Conservation (phyloP, 495 filamentous ascomycete species). For the Cenococcum geophilum region DNA sequence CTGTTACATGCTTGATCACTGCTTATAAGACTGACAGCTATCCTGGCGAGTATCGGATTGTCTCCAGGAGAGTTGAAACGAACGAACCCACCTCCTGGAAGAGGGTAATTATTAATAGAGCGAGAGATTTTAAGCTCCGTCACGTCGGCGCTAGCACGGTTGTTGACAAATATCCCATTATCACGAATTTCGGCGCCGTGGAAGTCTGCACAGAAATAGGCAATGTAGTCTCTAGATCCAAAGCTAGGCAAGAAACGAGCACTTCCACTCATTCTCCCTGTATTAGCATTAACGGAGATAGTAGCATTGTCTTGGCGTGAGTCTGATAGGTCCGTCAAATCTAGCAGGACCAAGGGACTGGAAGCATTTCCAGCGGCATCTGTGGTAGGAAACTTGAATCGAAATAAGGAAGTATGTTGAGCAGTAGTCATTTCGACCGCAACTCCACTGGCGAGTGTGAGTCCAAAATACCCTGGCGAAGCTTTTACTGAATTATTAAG, state of each 20-base stretch:
- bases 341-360: conserved; percentile 57
- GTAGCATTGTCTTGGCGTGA: conserved; percentile 45
- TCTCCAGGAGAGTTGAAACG: conserved; percentile 20
- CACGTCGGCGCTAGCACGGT: conserved; percentile 22
- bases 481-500: conserved; percentile 49
- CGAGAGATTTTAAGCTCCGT: conserved; percentile 25
- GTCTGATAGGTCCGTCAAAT: conserved; percentile 60
- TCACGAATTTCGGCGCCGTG: conserved; percentile 27
- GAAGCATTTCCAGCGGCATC: conserved; percentile 25
- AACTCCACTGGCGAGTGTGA: conserved; percentile 55
- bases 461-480: conserved; percentile 59
- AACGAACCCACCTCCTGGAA: conserved; percentile 30
- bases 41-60: conserved; percentile 20
- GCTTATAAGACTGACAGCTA: conserved; percentile 30
- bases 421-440: conserved; percentile 62
- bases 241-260: conserved; percentile 31
- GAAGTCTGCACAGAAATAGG: conserved; percentile 34
- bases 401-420: conserved; percentile 60
- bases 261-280: conserved; percentile 30
- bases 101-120: conserved; percentile 25
- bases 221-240: conserved; percentile 27
- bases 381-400: conserved; percentile 53
- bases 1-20: conserved; percentile 28
- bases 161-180: conserved; percentile 30
- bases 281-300: conserved; percentile 23